Percentiles rank a stretch among this genome's conserved stretches.
phyloP scores from a whole-genome alignment of 2,329 filamentous ascomycete genomes.

The Cytospora leucostoma region DNA sequence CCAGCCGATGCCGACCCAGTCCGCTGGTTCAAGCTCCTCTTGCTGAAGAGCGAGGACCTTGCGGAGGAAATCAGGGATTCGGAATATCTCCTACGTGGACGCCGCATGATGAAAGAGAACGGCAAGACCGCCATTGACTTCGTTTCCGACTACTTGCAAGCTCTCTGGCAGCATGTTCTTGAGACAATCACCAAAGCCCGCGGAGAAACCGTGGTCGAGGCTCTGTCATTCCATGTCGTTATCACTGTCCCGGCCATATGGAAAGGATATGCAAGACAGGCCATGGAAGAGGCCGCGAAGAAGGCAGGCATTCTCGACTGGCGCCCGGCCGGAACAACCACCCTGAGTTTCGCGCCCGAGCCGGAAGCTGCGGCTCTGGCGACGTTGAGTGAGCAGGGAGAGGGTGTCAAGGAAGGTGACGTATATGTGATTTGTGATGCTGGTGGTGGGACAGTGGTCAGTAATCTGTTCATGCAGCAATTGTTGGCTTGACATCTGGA shows the following conservation, averaged over 20 bases:
- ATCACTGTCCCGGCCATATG: constrained; percentile 36
- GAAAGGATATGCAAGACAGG: constrained; percentile 30
- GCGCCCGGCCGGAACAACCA: constrained; percentile 27
- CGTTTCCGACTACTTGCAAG: constrained; percentile 32
- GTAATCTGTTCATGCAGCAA: not conserved
- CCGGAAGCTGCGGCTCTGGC: constrained; percentile 34
- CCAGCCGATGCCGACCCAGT: constrained; percentile 29
- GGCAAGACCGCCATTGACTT: constrained; percentile 30
- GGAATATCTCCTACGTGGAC: constrained; percentile 22
- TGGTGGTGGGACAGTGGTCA: constrained; percentile 34
- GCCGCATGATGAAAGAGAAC: constrained; percentile 23
- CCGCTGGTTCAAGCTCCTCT: constrained; percentile 35
- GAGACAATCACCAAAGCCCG: constrained; percentile 26
- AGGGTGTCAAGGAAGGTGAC: constrained; percentile 17
- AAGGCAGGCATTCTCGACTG: constrained; percentile 30
- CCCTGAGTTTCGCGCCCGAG: constrained; percentile 32
- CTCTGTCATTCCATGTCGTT: constrained; percentile 28
- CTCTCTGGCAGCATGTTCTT: constrained; percentile 33
- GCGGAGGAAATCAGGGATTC: constrained; percentile 24
- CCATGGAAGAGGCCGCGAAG: constrained; percentile 30
- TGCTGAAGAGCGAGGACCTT: constrained; percentile 30
- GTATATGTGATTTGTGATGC: constrained; percentile 32
- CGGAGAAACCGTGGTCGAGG: constrained; percentile 26
- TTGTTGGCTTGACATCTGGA: not conserved
- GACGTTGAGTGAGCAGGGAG: constrained; percentile 25